Conservation (phyloP, 139 green algal genomes). For the Raphidocelis subcapitata region DNA sequence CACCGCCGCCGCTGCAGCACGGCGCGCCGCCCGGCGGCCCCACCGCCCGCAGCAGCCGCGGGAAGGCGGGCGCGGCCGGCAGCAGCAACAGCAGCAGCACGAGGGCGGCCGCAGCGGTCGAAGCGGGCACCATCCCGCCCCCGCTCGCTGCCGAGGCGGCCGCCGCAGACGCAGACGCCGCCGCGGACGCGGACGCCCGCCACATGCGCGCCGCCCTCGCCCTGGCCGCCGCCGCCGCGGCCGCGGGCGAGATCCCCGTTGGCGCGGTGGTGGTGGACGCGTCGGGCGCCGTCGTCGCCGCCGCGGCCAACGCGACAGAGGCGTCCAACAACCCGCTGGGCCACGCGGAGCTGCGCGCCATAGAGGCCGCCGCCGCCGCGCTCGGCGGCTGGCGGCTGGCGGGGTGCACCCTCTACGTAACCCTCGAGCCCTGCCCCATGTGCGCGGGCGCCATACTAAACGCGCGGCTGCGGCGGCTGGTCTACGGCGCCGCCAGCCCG, state of each 20-base stretch:
- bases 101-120: no score
- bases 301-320: slow-evolving; percentile 65
- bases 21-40: no score
- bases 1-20: no score
- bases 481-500: slow-evolving; percentile 85
- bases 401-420: slow-evolving; percentile 87
- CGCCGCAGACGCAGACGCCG: no score
- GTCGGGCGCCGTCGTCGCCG: slow-evolving; percentile 39
- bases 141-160: no score
- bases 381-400: slow-evolving; percentile 67
- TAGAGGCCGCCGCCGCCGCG: slow-evolving; percentile 48
- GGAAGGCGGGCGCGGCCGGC: no score
- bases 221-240: slow-evolving; percentile 33
- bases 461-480: slow-evolving; percentile 69
- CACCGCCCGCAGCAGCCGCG: no score
- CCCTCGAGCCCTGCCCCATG: slow-evolving; percentile 95
- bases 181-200: slow-evolving; percentile 21
- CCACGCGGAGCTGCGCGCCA: slow-evolving; percentile 86
- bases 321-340: slow-evolving; percentile 60
- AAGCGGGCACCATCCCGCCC: no score
- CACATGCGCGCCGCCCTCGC: slow-evolving; percentile 59
- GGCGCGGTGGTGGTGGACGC: slow-evolving; percentile 73
- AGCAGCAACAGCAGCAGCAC: no score
- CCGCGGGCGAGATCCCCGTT: slow-evolving; percentile 77
- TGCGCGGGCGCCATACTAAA: slow-evolving; percentile 91